phyloP scores from a whole-genome alignment of 805 yeast species.

The Metahyphopichia silvanorum region DNA sequence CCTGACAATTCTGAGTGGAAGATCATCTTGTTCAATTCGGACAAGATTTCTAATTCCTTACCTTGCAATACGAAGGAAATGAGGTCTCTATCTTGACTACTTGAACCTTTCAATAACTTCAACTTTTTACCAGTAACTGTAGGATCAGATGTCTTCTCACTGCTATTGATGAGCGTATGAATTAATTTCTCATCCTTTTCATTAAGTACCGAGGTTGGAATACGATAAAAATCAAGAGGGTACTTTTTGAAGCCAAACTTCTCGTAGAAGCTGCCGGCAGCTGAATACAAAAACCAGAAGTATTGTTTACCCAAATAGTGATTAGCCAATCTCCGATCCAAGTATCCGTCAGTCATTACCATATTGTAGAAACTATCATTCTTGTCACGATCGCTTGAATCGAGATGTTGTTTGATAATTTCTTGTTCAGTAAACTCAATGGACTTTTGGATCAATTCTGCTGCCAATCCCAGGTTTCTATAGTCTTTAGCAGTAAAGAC shows the following conservation, averaged over 20 bases:
- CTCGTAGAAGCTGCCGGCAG: conserved; percentile 64
- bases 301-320: conserved; percentile 33
- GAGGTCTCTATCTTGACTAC: conserved; percentile 24
- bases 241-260: conserved; percentile 53
- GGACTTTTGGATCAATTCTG: conserved; percentile 19
- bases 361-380: conserved; percentile 28
- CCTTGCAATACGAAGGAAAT: conserved; percentile 29
- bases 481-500: conserved; percentile 25
- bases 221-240: conserved; percentile 31
- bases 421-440: conserved; percentile 30
- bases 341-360: conserved; percentile 24
- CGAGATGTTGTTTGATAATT: conserved; percentile 22
- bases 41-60: conserved; percentile 31
- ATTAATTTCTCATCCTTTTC: conserved; percentile 15
- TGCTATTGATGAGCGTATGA: conserved; percentile 15
- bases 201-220: conserved; percentile 20
- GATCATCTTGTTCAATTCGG: conserved; percentile 32
- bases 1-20: conserved; percentile 33
- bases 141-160: conserved; percentile 2
- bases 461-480: conserved; percentile 28
- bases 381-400: conserved; percentile 16
- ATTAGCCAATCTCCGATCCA: conserved; percentile 28
- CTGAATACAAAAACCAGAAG: conserved; percentile 61
- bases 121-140: conserved; percentile 24
- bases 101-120: conserved; percentile 19